Conservation (phyloP, 805 yeast genomes). For the Suhomyces tanzawaensis region DNA sequence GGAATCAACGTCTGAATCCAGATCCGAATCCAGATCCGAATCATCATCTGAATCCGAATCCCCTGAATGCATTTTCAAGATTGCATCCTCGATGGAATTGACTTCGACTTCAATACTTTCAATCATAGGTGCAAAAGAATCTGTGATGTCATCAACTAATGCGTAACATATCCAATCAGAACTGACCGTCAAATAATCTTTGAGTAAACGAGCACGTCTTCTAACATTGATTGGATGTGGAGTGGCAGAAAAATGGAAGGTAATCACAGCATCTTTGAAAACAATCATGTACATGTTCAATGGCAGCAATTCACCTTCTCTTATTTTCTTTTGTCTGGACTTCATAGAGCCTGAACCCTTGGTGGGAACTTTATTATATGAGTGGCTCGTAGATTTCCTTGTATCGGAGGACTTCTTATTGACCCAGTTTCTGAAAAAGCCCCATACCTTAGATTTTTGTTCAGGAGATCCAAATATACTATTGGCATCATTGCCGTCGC, state of each 20-base stretch:
- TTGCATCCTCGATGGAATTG: slow-evolving; percentile 89
- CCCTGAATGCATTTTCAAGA: slow-evolving; percentile 80
- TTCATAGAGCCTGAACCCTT: slow-evolving; percentile 19
- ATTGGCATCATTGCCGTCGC: slow-evolving; percentile 16
- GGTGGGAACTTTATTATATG: slow-evolving; percentile 7
- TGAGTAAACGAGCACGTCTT: slow-evolving; percentile 81
- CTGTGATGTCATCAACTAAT: slow-evolving; percentile 92
- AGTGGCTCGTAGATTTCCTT: background rate
- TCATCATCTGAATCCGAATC: slow-evolving; percentile 46
- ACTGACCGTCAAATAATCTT: slow-evolving; percentile 85
- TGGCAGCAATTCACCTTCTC: slow-evolving; percentile 71
- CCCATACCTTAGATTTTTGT: slow-evolving; percentile 15
- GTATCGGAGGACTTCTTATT: slow-evolving; percentile 4
- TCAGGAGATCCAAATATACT: slow-evolving; percentile 18
- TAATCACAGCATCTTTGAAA: slow-evolving; percentile 84
- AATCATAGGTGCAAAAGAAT: slow-evolving; percentile 96
- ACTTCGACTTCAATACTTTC: slow-evolving; percentile 93
- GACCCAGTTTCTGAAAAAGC: slow-evolving; percentile 10
- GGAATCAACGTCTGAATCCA: slow-evolving; percentile 15
- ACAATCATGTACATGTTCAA: slow-evolving; percentile 91
- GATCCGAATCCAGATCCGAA: slow-evolving; percentile 29
- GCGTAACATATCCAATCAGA: slow-evolving; percentile 99
- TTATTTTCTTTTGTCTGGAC: slow-evolving; percentile 29
- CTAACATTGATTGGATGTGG: slow-evolving; percentile 96
- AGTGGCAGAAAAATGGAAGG: slow-evolving; percentile 92